phyloP scores from a whole-genome alignment of 2,329 filamentous ascomycete species.

The Cadophora sp. region DNA sequence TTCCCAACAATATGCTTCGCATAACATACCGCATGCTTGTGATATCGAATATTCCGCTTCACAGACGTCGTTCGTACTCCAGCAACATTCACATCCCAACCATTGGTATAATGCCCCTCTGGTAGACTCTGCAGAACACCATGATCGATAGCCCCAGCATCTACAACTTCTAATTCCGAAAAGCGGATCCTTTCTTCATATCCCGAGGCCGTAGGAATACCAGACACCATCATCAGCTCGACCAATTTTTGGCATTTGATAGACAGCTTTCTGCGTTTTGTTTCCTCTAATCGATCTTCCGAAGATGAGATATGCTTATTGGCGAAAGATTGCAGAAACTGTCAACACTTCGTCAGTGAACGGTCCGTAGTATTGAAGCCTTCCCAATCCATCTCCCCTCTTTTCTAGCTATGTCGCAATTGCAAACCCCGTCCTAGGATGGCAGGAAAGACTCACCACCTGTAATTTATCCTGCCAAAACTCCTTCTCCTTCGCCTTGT shows the following conservation, averaged over 20 bases:
- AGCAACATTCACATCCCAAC: conserved; percentile 96
- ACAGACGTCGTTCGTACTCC: conserved; percentile 81
- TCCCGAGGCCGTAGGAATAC: conserved; percentile 91
- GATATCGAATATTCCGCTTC: conserved; percentile 86
- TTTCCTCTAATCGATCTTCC: conserved; percentile 94
- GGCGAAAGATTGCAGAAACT: conserved; percentile 97
- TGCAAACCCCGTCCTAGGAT: no score
- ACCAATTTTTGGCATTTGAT: conserved; percentile 94
- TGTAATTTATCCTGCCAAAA: conserved; percentile 99
- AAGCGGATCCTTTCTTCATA: conserved; percentile 98
- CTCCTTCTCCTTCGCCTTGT: conserved; percentile 97
- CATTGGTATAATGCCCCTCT: conserved; percentile 90
- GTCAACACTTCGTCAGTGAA: conserved; percentile 23
- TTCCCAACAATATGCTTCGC: background rate
- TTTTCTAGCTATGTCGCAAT: no score
- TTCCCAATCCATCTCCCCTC: background rate
- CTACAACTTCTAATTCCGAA: conserved; percentile 95
- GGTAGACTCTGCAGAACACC: conserved; percentile 87
- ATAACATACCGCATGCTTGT: conserved; percentile 81
- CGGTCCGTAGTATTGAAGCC: background rate
- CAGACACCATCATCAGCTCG: conserved; percentile 99
- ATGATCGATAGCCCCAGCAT: conserved; percentile 89
- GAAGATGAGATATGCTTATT: conserved; percentile 97
- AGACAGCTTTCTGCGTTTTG: conserved; percentile 90
- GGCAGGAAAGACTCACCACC: conserved; percentile 66